Percentiles rank a stretch among this genome's conserved stretches.
These are phyloP conservation scores for Meripilus lineatus DNA, from an alignment of 1,284 basidiomycete genomes.

Conservation along the genomic window DNA sequence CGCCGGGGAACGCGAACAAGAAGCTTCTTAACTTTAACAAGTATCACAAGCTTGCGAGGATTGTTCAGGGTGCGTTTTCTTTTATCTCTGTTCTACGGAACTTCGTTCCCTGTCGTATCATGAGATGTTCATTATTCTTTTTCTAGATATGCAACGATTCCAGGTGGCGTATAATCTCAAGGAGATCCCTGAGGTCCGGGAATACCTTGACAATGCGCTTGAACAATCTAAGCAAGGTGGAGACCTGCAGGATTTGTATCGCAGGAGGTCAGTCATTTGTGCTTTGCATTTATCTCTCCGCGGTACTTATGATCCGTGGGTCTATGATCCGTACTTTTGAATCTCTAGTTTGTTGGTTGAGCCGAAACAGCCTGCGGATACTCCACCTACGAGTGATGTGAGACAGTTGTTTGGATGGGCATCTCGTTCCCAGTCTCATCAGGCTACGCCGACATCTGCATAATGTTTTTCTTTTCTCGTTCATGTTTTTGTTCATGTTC, in stretches of 20 bases:
- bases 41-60: conserved; percentile 86
- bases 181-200: conserved; percentile 80
- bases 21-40: conserved; percentile 95
- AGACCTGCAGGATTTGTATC: conserved; percentile 76
- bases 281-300: conserved; percentile 3
- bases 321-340: conserved; percentile 4
- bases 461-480: conserved; percentile 11
- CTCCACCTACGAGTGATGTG: conserved; percentile 59
- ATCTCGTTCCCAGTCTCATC: conserved; percentile 43
- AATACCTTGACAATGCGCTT: conserved; percentile 68
- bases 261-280: conserved; percentile 55
- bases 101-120: conserved; percentile 4
- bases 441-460: conserved; percentile 21
- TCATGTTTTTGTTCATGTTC: neutral
- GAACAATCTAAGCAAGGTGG: conserved; percentile 68
- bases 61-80: conserved; percentile 65
- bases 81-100: conserved; percentile 2
- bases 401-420: conserved; percentile 76
- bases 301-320: conserved; percentile 6
- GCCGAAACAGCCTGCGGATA: conserved; percentile 72
- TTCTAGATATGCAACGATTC: conserved; percentile 86
- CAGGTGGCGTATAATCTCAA: conserved; percentile 83
- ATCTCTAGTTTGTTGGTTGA: conserved; percentile 65
- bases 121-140: conserved; percentile 2
- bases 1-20: conserved; percentile 70